Conservation (phyloP, 495 filamentous ascomycete genomes). For the Trichocladium antarcticum region DNA sequence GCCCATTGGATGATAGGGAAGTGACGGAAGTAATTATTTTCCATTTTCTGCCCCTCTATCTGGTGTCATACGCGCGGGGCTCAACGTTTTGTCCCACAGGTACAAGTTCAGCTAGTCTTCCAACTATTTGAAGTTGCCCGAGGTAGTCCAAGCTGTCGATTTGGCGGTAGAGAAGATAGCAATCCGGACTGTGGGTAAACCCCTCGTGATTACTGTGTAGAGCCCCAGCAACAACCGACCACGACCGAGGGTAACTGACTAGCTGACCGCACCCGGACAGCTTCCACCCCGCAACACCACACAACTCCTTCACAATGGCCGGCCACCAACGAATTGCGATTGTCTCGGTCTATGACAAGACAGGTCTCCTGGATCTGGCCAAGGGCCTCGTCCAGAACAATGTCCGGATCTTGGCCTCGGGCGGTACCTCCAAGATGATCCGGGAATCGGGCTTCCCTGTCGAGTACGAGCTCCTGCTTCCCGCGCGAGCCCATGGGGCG, state of each 20-base stretch:
- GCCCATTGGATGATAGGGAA: constrained; percentile 10
- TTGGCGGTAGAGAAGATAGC: neutral
- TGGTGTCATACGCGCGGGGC: too few species aligned
- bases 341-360: constrained; percentile 97
- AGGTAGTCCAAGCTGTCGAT: neutral
- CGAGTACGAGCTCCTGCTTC: constrained; percentile 47
- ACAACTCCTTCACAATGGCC: constrained; percentile 25
- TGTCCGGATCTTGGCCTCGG: constrained; percentile 85
- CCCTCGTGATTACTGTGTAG: neutral
- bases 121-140: too few species aligned
- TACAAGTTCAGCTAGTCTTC: too few species aligned
- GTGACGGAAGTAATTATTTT: constrained; percentile 8
- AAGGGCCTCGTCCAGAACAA: constrained; percentile 86
- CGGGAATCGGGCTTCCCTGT: constrained; percentile 89
- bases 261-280: neutral
- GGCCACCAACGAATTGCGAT: constrained; percentile 55
- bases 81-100: too few species aligned
- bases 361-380: constrained; percentile 85
- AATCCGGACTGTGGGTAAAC: neutral
- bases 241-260: neutral
- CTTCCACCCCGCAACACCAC: constrained; percentile 6
- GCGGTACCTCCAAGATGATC: constrained; percentile 89
- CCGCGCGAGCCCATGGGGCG: neutral
- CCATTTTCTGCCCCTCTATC: too few species aligned
- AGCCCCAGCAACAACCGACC: neutral